phyloP scores from a whole-genome alignment of 352 stramenopile species.

The Globisporangium echinulatum region DNA sequence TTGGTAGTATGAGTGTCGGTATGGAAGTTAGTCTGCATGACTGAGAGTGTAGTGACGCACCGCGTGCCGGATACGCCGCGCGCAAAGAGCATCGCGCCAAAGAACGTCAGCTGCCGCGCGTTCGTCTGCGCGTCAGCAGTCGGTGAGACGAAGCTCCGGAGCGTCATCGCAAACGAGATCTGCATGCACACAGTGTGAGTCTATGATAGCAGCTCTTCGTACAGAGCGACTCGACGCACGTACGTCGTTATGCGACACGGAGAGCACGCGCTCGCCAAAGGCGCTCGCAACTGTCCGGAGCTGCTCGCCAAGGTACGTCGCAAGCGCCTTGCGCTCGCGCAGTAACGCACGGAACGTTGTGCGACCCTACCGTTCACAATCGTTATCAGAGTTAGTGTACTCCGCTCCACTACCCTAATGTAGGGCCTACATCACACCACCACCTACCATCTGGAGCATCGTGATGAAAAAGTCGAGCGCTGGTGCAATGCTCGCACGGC shows the following conservation, averaged over 20 bases:
- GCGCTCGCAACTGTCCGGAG: constrained; percentile 71
- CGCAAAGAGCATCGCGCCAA: constrained; percentile 99
- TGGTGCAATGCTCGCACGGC: constrained; percentile 92
- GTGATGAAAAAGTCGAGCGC: constrained; percentile 98
- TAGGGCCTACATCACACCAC: no score
- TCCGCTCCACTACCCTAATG: no score
- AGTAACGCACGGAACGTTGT: constrained; percentile 88
- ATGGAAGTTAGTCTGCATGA: no score
- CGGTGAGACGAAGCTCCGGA: constrained; percentile 56
- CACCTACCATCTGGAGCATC: constrained; percentile 94
- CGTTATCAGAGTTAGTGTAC: no score
- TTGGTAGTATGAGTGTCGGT: no score
- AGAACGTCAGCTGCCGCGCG: constrained; percentile 64
- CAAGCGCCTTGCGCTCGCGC: constrained; percentile 72
- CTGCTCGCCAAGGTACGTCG: constrained; percentile 64
- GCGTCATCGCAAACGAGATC: constrained; percentile 89
- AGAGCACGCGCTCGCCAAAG: constrained; percentile 89
- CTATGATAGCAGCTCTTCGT: no score
- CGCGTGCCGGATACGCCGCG: constrained; percentile 94
- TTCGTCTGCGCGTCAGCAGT: constrained; percentile 21
- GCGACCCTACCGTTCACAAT: constrained; percentile 21
- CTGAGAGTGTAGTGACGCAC: constrained; percentile 9
- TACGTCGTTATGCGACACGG: constrained; percentile 88
- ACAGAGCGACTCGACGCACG: background rate
- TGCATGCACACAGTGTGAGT: constrained; percentile 8